Percentiles rank a stretch among this genome's conserved stretches.
phyloP scores from a whole-genome alignment of 2,329 filamentous ascomycete genomes.

The Alternaria ventricosa region DNA sequence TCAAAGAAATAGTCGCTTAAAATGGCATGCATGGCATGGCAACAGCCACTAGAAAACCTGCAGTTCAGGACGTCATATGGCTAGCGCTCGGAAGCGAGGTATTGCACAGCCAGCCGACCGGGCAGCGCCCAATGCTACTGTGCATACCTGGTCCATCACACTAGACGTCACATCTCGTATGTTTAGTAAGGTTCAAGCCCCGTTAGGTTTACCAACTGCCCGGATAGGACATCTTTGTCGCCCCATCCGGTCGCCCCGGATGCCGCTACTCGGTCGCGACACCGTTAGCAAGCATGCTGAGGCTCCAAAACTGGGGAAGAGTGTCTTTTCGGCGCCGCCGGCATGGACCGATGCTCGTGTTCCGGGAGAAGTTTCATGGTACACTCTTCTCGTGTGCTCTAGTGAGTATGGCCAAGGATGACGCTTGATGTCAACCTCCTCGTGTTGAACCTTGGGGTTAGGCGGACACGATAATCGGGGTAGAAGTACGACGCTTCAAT shows the following conservation, averaged over 20 bases:
- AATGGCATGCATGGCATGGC: neutral
- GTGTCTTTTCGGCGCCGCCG: neutral
- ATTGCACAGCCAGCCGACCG: neutral
- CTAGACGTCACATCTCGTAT: conserved; percentile 11
- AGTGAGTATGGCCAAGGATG: neutral
- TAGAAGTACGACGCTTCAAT: neutral
- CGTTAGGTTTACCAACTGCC: neutral
- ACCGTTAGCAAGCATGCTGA: neutral
- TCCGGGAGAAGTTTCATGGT: neutral
- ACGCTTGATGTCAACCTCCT: conserved; percentile 4
- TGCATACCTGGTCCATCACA: neutral
- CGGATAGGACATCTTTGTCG: neutral
- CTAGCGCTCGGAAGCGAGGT: neutral
- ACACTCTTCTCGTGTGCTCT: neutral
- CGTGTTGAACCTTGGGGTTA: neutral
- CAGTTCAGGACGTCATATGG: neutral
- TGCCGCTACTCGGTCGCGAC: neutral
- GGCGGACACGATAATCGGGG: neutral
- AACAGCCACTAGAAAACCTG: neutral
- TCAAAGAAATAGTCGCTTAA: neutral
- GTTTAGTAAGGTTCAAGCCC: neutral
- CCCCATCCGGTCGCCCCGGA: neutral
- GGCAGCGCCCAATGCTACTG: conserved; percentile 3
- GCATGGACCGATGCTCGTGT: conserved; percentile 1
- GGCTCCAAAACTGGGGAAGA: neutral